Conservation (phyloP, 1,139 yeast genomes). For the Nakaseomyces kungkrabaensis region DNA sequence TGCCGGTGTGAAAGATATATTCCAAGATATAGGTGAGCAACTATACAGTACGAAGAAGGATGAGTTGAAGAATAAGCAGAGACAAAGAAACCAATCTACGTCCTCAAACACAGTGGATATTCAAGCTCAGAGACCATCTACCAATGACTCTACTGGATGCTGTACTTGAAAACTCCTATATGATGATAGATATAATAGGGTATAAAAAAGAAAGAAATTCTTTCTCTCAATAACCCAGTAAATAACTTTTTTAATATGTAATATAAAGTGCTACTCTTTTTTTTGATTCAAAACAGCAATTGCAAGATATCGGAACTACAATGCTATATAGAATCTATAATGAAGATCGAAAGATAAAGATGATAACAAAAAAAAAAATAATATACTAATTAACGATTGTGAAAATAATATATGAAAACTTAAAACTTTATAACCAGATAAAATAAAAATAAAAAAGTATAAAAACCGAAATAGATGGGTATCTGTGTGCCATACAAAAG, state of each 20-base stretch:
- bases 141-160: slow-evolving; percentile 36
- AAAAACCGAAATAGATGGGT: not conserved
- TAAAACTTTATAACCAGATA: slow-evolving; percentile 1
- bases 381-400: not conserved
- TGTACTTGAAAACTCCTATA: slow-evolving; percentile 16
- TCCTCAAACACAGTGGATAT: slow-evolving; percentile 25
- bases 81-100: slow-evolving; percentile 13
- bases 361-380: not conserved
- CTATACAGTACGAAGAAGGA: slow-evolving; percentile 31
- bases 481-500: not conserved
- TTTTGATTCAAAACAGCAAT: too few species aligned
- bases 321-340: too few species aligned
- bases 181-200: too few species aligned
- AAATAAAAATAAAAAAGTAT: not conserved
- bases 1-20: slow-evolving; percentile 67
- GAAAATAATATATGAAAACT: not conserved
- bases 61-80: slow-evolving; percentile 18
- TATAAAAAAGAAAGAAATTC: too few species aligned
- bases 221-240: too few species aligned
- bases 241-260: too few species aligned
- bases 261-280: too few species aligned
- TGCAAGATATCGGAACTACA: too few species aligned
- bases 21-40: slow-evolving; percentile 70
- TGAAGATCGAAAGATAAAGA: too few species aligned
- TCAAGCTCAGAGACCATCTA: slow-evolving; percentile 38